Conservation (phyloP, 129 eudicot species). For the Artemisia tridentata region DNA sequence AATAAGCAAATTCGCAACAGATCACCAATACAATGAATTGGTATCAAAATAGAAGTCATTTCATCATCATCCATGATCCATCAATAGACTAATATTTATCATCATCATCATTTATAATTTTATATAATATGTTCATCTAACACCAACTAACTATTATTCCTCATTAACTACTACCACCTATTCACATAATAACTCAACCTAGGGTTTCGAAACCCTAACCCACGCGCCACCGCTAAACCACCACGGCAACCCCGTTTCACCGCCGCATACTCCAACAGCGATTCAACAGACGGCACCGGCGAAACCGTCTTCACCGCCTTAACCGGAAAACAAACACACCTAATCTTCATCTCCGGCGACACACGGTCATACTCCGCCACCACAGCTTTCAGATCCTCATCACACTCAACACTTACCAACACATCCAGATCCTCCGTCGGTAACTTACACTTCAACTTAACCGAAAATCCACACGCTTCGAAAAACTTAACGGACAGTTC, state of each 20-base stretch:
- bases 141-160: neutral
- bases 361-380: slow-evolving; percentile 64
- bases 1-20: too few species aligned
- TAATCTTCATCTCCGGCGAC: slow-evolving; percentile 59
- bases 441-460: slow-evolving; percentile 57
- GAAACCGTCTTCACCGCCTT: slow-evolving; percentile 44
- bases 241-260: slow-evolving; percentile 18
- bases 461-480: slow-evolving; percentile 74
- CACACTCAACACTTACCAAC: slow-evolving; percentile 53
- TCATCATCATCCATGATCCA: too few species aligned
- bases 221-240: slow-evolving; percentile 5
- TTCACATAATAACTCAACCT: slow-evolving; percentile 20
- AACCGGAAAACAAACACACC: slow-evolving; percentile 56
- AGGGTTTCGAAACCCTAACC: slow-evolving; percentile 12
- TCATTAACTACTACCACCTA: slow-evolving; percentile 21
- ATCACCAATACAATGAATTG: too few species aligned
- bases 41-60: too few species aligned
- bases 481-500: slow-evolving; percentile 64
- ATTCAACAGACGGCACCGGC: slow-evolving; percentile 55
- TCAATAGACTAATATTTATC: too few species aligned
- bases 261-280: slow-evolving; percentile 37
- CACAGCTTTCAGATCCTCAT: slow-evolving; percentile 62
- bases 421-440: slow-evolving; percentile 82
- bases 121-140: slow-evolving; percentile 5
- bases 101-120: too few species aligned